Percentiles rank a stretch among this genome's conserved stretches.
Evolutionary conservation across 345 rosid species (phyloP).

Genomic region (Brassica cretica): DNA sequence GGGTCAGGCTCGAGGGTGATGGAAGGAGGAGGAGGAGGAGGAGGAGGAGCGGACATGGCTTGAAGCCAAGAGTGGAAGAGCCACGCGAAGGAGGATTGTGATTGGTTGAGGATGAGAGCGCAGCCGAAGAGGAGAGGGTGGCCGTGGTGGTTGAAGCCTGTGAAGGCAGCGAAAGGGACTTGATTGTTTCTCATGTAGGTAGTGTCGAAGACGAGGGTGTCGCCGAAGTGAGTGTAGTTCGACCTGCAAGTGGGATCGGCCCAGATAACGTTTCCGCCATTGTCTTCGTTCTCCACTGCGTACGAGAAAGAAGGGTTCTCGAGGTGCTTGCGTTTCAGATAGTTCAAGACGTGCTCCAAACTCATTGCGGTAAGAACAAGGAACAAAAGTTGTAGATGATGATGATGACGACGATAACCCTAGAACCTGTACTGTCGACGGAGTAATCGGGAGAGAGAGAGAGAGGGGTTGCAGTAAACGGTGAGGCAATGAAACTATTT

Average conservation of each 20-base stretch:
- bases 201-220: slow-evolving; percentile 58
- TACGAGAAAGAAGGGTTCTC: slow-evolving; percentile 68
- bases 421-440: neutral
- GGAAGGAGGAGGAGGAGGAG: slow-evolving; percentile 58
- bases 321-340: slow-evolving; percentile 59
- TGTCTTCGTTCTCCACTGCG: slow-evolving; percentile 48
- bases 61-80: slow-evolving; percentile 75
- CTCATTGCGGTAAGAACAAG: neutral
- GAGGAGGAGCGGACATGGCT: slow-evolving; percentile 59
- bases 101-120: slow-evolving; percentile 61
- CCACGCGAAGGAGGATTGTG: slow-evolving; percentile 67
- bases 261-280: slow-evolving; percentile 63
- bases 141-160: slow-evolving; percentile 74
- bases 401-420: neutral
- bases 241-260: slow-evolving; percentile 57
- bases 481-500: neutral
- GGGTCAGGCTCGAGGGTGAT: slow-evolving; percentile 70
- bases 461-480: neutral
- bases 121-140: slow-evolving; percentile 76
- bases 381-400: neutral
- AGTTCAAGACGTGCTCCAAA: slow-evolving; percentile 55
- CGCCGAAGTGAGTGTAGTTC: slow-evolving; percentile 65
- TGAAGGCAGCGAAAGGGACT: slow-evolving; percentile 71
- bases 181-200: slow-evolving; percentile 46
- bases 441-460: neutral